Percentiles rank a stretch among this genome's conserved stretches.
These are phyloP conservation scores for Ascochyta clinopodiicola DNA, from an alignment of 2,329 filamentous ascomycete genomes.

Conservation along the genomic window DNA sequence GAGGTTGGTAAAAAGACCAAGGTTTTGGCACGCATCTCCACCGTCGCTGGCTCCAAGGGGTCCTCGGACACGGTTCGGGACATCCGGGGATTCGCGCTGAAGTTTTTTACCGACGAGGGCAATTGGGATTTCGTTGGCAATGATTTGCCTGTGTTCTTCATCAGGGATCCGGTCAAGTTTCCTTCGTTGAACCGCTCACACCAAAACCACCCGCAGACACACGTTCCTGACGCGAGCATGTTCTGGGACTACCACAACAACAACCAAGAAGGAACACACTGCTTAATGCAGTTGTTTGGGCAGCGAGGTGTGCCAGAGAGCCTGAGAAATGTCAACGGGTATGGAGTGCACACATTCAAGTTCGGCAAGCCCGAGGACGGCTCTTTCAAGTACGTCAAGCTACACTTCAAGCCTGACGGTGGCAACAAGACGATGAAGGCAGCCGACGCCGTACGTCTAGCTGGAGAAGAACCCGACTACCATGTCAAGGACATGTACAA, in stretches of 20 bases:
- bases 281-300: conserved; percentile 60
- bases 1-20: conserved; percentile 61
- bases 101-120: conserved; percentile 61
- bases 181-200: conserved; percentile 49
- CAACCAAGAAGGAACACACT: conserved; percentile 60
- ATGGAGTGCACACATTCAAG: conserved; percentile 56
- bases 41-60: conserved; percentile 55
- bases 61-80: conserved; percentile 58
- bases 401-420: conserved; percentile 57
- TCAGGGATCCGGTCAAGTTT: conserved; percentile 54
- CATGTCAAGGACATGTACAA: conserved; percentile 51
- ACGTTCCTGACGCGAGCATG: conserved; percentile 47
- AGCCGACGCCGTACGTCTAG: conserved; percentile 45
- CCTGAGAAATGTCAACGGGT: conserved; percentile 56
- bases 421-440: conserved; percentile 55
- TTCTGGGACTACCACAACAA: conserved; percentile 52
- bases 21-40: conserved; percentile 57
- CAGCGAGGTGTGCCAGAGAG: conserved; percentile 58
- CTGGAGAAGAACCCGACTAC: conserved; percentile 48
- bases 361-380: conserved; percentile 49
- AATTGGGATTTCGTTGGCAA: conserved; percentile 60
- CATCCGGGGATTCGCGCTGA: conserved; percentile 58
- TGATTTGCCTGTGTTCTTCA: conserved; percentile 53
- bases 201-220: conserved; percentile 44
- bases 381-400: conserved; percentile 58